Percentiles rank a stretch among this genome's conserved stretches.
phyloP scores from a whole-genome alignment of 768 basidiomycete genomes.

The Kwoniella europaea region DNA sequence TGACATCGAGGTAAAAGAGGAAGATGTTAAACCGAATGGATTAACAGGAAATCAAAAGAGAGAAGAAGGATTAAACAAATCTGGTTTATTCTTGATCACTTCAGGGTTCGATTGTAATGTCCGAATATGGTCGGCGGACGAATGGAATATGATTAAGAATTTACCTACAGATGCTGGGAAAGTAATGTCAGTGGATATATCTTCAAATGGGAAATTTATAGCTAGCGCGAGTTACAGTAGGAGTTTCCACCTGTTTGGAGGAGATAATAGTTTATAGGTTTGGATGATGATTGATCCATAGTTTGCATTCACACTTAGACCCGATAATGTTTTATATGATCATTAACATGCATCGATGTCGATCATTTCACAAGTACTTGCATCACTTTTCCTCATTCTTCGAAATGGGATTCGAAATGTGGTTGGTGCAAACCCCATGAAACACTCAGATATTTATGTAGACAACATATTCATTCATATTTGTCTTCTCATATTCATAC shows the following conservation, averaged over 20 bases:
- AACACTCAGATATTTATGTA: no score
- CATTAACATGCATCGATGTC: no score
- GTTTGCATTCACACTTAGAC: no score
- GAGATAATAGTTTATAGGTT: slow-evolving; percentile 61
- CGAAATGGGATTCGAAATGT: no score
- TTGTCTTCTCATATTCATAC: no score
- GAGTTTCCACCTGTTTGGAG: slow-evolving; percentile 90
- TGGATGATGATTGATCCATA: neutral
- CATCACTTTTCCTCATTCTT: no score
- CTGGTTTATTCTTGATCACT: slow-evolving; percentile 87
- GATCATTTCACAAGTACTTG: no score
- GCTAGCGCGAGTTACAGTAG: slow-evolving; percentile 91
- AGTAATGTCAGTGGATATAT: slow-evolving; percentile 96
- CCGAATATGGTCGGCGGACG: slow-evolving; percentile 96
- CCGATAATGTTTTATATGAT: no score
- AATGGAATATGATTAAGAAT: slow-evolving; percentile 89
- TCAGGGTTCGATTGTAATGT: slow-evolving; percentile 94
- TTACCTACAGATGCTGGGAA: slow-evolving; percentile 91
- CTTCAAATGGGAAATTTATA: slow-evolving; percentile 77
- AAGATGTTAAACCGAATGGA: slow-evolving; percentile 25
- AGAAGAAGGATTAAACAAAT: slow-evolving; percentile 48
- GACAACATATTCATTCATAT: no score
- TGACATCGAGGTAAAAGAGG: slow-evolving; percentile 24
- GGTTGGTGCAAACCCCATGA: no score
- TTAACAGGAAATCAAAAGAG: neutral